phyloP scores from a whole-genome alignment of 768 basidiomycete genomes.

The Pilatotrama ljubarskyi region DNA sequence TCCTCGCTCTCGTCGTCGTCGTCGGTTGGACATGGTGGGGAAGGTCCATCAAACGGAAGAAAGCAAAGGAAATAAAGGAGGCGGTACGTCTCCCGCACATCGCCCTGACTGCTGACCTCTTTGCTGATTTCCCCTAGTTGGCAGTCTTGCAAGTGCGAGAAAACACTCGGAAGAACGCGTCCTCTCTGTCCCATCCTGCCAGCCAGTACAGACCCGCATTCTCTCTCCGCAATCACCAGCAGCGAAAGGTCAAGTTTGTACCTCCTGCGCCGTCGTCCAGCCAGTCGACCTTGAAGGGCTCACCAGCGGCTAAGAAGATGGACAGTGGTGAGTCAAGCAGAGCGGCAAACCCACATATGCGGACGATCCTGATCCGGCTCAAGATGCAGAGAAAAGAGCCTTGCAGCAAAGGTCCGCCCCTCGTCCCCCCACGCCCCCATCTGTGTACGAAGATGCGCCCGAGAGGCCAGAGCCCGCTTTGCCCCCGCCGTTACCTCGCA shows the following conservation, averaged over 20 bases:
- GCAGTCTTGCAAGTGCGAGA: constrained; percentile 33
- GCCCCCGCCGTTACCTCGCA: constrained; percentile 15
- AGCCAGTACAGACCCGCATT: constrained; percentile 32
- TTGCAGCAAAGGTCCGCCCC: not conserved
- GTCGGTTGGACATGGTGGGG: constrained; percentile 52
- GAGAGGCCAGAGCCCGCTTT: constrained; percentile 3
- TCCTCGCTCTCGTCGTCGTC: constrained; percentile 45
- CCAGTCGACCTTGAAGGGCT: constrained; percentile 18
- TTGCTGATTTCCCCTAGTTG: constrained; percentile 20
- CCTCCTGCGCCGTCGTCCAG: constrained; percentile 12
- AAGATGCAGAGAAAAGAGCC: constrained; percentile 10
- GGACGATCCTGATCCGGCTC: not conserved
- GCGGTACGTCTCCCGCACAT: constrained; percentile 26
- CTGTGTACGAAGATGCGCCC: not conserved
- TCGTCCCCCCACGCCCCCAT: not conserved
- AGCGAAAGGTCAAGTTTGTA: constrained; percentile 45
- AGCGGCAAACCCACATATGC: not conserved
- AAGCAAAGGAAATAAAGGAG: constrained; percentile 34
- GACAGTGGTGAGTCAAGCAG: not conserved
- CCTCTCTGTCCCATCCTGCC: constrained; percentile 15
- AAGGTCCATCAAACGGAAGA: constrained; percentile 39
- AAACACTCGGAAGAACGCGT: constrained; percentile 46
- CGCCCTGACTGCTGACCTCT: not conserved
- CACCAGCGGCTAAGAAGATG: not conserved
- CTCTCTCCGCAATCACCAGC: constrained; percentile 25